Conservation (phyloP, 2,329 filamentous ascomycete genomes). For the Aspergillus neoniger region DNA sequence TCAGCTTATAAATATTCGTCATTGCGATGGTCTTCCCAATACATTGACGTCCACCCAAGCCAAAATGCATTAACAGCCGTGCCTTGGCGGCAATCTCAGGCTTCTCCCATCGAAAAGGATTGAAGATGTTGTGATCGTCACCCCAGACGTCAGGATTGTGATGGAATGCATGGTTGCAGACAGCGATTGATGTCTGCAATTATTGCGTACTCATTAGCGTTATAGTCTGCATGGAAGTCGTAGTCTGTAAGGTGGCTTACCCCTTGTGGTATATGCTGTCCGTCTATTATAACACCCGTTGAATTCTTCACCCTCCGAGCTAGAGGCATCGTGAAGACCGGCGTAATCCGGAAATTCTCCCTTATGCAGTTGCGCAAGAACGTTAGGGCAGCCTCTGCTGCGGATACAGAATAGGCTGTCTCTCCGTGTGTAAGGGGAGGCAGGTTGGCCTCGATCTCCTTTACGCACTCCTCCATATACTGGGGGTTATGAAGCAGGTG, state of each 20-base stretch:
- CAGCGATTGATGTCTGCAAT: constrained; percentile 32
- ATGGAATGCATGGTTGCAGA: constrained; percentile 40
- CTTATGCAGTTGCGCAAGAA: constrained; percentile 32
- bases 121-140: constrained; percentile 32
- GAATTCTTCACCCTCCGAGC: constrained; percentile 29
- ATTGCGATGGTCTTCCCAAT: constrained; percentile 40
- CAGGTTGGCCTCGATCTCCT: neutral
- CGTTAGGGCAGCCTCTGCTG: constrained; percentile 27
- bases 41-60: constrained; percentile 35
- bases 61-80: constrained; percentile 39
- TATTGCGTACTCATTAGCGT: neutral
- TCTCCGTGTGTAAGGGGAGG: constrained; percentile 5
- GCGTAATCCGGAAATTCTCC: constrained; percentile 39
- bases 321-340: constrained; percentile 39
- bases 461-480: constrained; percentile 13
- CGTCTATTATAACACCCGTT: constrained; percentile 28
- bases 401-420: constrained; percentile 26
- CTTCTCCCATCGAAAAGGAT: constrained; percentile 32
- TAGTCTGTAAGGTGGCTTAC: constrained; percentile 18
- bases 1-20: constrained; percentile 39
- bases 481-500: constrained; percentile 35
- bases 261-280: constrained; percentile 27
- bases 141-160: constrained; percentile 38
- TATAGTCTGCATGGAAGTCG: neutral
- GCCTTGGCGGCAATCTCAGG: constrained; percentile 18